Base-by-base conservation (phyloP, 2,329 filamentous ascomycete species). In the Fusarium sp. region DNA sequence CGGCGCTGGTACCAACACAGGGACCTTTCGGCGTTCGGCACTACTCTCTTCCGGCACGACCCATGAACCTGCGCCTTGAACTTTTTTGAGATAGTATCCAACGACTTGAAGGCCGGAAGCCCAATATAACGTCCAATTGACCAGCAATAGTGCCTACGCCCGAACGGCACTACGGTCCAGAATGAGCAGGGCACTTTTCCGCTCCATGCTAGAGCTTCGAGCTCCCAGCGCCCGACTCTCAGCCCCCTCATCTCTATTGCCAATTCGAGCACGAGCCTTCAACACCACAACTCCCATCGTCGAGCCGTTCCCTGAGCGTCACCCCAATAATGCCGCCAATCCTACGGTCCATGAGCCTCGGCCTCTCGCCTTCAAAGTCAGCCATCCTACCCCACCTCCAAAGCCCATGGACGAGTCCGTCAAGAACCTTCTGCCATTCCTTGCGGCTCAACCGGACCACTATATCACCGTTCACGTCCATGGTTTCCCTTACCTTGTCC, bases 401-500 rank as follows among this genome's bases (percentile, higher is more conserved):
- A 74, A 71, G 45, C 80, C 76, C 50, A 79, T 91, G 65, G 83
- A 85, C 62, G 79, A 86, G 50, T 87, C 86, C 1, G 83, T 92
- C 65, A 83, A 82, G 67, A 78, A 78, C 41, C 85, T 93, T 47
- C 87, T 94, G 30, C 91, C 92, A 2, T 83, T 93, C 46, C 87
- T 96, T 47, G 86, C 86, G 71, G 86, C 90, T 13, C 92, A 96
- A 80, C 87, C 90, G 5, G 83, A 85, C 22, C 91, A 93, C 84
- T 96, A 95, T 83, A 87, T 93, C 75, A 92, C 90, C 45, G 83
- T 91, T 56, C 92, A 94, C 80, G 90, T 96, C 79, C 90, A 96
- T 80, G 91, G 88, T 30, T 88, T 86, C 54, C 91, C 92, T 8
- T 96, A 95, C 82, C 90, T 96, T 32, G 86, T 96, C 69, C 94